These are phyloP conservation scores for Paraconiothyrium brasiliense DNA, from an alignment of 2,329 filamentous ascomycete genomes.

Conservation along the genomic window DNA sequence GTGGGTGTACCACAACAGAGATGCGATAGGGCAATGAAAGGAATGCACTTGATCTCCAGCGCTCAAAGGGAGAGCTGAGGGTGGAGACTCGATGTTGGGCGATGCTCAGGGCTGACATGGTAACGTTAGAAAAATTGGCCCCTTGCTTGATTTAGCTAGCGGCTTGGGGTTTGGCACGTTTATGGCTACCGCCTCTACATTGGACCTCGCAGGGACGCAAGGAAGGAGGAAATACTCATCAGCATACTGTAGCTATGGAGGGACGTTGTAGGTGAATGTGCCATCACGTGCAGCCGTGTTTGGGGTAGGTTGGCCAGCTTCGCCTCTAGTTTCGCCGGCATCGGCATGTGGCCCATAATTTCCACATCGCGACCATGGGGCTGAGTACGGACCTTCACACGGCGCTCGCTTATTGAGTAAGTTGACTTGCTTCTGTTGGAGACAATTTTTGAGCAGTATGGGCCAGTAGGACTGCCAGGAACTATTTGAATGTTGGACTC, in stretches of 20 bases:
- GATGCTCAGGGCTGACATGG: slow-evolving; percentile 19
- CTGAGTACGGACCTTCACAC: neutral
- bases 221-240: slow-evolving; percentile 5
- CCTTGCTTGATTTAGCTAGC: slow-evolving; percentile 32
- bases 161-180: slow-evolving; percentile 30
- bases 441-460: too few species aligned
- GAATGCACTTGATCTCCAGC: neutral
- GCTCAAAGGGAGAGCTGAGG: slow-evolving; percentile 12
- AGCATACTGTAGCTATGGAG: neutral
- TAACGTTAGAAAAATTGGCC: slow-evolving; percentile 16
- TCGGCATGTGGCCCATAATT: neutral
- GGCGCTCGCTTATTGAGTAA: neutral
- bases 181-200: slow-evolving; percentile 29
- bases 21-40: neutral
- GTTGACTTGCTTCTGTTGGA: neutral
- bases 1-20: neutral
- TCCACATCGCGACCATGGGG: neutral
- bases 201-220: slow-evolving; percentile 23
- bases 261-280: neutral
- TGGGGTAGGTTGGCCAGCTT: neutral
- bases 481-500: neutral
- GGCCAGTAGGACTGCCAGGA: neutral
- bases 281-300: slow-evolving; percentile 10
- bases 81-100: slow-evolving; percentile 9
- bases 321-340: neutral